phyloP scores from a whole-genome alignment of 805 yeast genomes.

The Torulaspora indica region DNA sequence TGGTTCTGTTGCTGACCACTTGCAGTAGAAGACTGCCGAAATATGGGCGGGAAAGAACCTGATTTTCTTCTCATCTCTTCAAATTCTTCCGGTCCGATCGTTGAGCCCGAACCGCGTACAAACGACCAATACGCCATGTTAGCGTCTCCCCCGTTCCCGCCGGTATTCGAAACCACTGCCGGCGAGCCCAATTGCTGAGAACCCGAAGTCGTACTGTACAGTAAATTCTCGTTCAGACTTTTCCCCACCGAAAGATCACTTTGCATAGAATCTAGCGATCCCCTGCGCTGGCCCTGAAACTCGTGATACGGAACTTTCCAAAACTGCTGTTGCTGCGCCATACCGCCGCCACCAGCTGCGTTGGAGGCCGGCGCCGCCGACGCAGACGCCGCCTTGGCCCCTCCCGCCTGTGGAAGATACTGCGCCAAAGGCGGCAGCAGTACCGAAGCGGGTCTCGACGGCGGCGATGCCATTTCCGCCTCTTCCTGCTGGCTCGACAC shows the following conservation, averaged over 20 bases:
- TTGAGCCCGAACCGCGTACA: slow-evolving; percentile 15
- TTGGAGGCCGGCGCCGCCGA: slow-evolving; percentile 1
- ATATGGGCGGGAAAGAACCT: slow-evolving; percentile 29
- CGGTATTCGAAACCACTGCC: neutral
- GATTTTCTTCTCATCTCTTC: slow-evolving; percentile 26
- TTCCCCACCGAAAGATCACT: slow-evolving; percentile 30
- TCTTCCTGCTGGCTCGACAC: slow-evolving; percentile 11
- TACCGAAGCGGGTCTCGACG: slow-evolving; percentile 20
- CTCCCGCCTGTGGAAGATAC: slow-evolving; percentile 24
- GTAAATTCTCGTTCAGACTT: slow-evolving; percentile 15
- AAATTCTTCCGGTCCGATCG: slow-evolving; percentile 13
- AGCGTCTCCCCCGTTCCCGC: slow-evolving; percentile 4
- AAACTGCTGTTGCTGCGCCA: slow-evolving; percentile 33
- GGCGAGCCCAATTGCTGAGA: slow-evolving; percentile 12
- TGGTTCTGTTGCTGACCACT: slow-evolving; percentile 9
- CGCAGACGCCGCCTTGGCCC: neutral
- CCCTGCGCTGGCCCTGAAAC: slow-evolving; percentile 29
- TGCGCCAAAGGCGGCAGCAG: slow-evolving; percentile 35
- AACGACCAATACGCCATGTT: slow-evolving; percentile 23
- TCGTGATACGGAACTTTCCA: slow-evolving; percentile 38
- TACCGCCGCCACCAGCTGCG: neutral
- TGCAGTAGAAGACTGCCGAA: slow-evolving; percentile 22
- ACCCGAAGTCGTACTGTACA: slow-evolving; percentile 15
- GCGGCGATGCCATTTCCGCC: slow-evolving; percentile 12
- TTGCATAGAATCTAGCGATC: slow-evolving; percentile 32